Percentiles rank a stretch among this genome's conserved stretches.
Evolutionary conservation across 805 yeast genomes (phyloP).

Genomic region (Wickerhamiella occidentalis): DNA sequence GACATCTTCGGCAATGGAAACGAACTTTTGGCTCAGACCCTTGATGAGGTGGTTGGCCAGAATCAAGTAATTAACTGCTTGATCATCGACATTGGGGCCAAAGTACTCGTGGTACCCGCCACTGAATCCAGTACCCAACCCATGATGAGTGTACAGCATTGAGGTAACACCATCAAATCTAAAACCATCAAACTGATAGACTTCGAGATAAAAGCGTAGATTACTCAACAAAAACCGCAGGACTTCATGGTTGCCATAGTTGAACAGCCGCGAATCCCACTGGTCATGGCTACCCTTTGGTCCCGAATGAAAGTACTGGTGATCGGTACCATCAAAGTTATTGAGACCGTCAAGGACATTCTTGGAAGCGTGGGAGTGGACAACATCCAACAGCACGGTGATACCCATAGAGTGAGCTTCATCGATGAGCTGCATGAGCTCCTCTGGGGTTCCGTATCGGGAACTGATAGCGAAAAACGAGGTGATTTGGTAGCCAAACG

Average conservation of each 20-base stretch:
- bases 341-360: constrained; percentile 90
- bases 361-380: constrained; percentile 92
- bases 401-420: constrained; percentile 84
- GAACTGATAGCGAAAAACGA: constrained; percentile 84
- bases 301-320: constrained; percentile 91
- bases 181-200: constrained; percentile 84
- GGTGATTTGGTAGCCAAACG: constrained; percentile 95
- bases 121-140: constrained; percentile 73
- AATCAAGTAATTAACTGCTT: constrained; percentile 78
- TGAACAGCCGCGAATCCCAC: constrained; percentile 95
- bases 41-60: constrained; percentile 72
- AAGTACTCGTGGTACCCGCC: constrained; percentile 91
- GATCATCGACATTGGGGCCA: constrained; percentile 69
- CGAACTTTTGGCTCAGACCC: constrained; percentile 41
- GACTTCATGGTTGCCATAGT: constrained; percentile 86
- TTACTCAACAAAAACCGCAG: constrained; percentile 75
- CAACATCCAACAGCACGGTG: constrained; percentile 78
- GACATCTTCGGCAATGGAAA: constrained; percentile 91
- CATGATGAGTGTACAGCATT: constrained; percentile 87
- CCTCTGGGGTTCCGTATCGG: constrained; percentile 91
- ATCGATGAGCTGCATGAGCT: constrained; percentile 78
- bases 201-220: constrained; percentile 70
- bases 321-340: constrained; percentile 88
- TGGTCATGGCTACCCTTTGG: constrained; percentile 74
- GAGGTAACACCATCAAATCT: constrained; percentile 94